phyloP scores from a whole-genome alignment of 2,329 filamentous ascomycete species.

The Hymenoscyphus salicellus region DNA sequence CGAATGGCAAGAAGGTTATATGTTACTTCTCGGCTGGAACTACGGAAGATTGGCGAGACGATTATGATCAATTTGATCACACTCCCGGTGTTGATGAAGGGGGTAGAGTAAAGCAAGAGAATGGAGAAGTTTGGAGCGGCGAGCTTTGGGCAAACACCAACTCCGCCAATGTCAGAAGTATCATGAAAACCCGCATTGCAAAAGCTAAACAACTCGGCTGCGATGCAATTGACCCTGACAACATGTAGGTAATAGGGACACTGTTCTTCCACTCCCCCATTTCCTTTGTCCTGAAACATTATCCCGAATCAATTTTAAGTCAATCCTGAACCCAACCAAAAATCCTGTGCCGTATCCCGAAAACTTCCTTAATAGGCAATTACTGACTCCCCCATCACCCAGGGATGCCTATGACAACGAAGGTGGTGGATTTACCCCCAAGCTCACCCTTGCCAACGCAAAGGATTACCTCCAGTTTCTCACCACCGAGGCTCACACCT shows the following conservation, averaged over 20 bases:
- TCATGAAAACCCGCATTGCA: constrained; percentile 60
- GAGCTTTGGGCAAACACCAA: background rate
- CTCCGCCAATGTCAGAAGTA: constrained; percentile 49
- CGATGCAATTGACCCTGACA: constrained; percentile 67
- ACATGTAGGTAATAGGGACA: no score
- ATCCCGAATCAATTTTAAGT: no score
- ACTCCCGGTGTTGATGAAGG: background rate
- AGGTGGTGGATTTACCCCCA: constrained; percentile 50
- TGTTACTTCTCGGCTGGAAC: constrained; percentile 73
- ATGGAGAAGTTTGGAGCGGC: background rate
- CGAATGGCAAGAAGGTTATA: constrained; percentile 56
- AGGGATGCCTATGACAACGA: constrained; percentile 62
- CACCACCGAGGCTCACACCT: constrained; percentile 49
- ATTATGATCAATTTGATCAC: constrained; percentile 50
- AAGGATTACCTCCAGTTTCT: constrained; percentile 46
- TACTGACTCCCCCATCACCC: no score
- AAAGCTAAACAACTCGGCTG: constrained; percentile 60
- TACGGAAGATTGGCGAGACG: constrained; percentile 60
- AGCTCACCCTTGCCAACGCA: constrained; percentile 52
- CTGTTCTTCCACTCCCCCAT: no score
- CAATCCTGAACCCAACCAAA: no score
- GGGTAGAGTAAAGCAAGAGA: background rate
- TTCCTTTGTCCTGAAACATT: no score
- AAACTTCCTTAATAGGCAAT: no score
- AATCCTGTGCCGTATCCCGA: no score